Evolutionary conservation across 176 grass and related monocot species (phyloP).

Genomic region (Poa pratensis): DNA sequence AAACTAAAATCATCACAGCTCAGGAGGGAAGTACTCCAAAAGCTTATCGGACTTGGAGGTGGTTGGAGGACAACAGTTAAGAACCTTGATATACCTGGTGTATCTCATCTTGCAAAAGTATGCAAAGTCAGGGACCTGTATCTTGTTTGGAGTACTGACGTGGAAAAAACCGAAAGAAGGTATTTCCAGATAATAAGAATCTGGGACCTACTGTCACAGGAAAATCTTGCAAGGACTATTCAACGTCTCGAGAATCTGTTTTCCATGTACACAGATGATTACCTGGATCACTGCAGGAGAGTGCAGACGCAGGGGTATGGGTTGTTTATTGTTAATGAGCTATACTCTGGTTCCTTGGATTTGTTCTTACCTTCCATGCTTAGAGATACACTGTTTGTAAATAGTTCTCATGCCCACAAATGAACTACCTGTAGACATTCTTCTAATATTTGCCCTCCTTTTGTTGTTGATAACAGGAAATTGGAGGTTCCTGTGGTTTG

Average conservation of each 20-base stretch:
- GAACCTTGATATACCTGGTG: slow-evolving; percentile 20
- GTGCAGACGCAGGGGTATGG: slow-evolving; percentile 58
- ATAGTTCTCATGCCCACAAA: slow-evolving; percentile 13
- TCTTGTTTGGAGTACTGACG: slow-evolving; percentile 80
- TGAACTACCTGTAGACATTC: neutral
- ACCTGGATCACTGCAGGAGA: slow-evolving; percentile 59
- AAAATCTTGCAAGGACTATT: slow-evolving; percentile 52
- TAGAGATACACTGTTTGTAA: neutral
- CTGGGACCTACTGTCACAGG: slow-evolving; percentile 61
- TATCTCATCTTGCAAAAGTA: slow-evolving; percentile 55
- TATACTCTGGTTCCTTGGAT: slow-evolving; percentile 1
- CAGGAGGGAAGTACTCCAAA: slow-evolving; percentile 55
- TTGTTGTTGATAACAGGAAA: slow-evolving; percentile 51
- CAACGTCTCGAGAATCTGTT: slow-evolving; percentile 70
- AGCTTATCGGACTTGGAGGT: slow-evolving; percentile 62
- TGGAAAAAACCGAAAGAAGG: slow-evolving; percentile 49
- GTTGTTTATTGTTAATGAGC: slow-evolving; percentile 8
- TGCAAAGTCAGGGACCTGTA: slow-evolving; percentile 52
- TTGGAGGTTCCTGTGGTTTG: slow-evolving; percentile 70
- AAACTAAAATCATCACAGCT: slow-evolving; percentile 55
- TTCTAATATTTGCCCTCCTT: neutral
- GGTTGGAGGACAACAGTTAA: slow-evolving; percentile 60
- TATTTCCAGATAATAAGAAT: slow-evolving; percentile 75
- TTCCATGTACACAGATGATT: slow-evolving; percentile 75
- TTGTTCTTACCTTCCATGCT: neutral